These are phyloP conservation scores for Lasiodiplodia sp. DNA, from an alignment of 2,329 filamentous ascomycete species.

Conservation along the genomic window DNA sequence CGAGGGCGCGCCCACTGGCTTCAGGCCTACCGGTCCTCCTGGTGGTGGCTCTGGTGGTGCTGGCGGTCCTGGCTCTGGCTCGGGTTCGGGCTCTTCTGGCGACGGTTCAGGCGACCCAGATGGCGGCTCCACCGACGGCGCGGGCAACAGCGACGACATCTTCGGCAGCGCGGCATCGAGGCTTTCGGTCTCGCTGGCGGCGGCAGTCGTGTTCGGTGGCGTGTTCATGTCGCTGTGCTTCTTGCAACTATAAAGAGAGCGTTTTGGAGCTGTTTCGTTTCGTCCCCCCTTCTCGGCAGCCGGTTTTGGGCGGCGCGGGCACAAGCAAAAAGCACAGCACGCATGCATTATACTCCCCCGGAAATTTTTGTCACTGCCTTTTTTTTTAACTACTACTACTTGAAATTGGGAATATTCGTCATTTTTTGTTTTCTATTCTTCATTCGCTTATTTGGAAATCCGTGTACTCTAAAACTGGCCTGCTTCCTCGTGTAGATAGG, in stretches of 20 bases:
- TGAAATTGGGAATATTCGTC: background rate
- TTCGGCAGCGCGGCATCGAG: background rate
- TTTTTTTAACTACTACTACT: background rate
- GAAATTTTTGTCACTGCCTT: background rate
- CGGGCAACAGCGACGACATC: background rate
- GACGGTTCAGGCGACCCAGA: too few species aligned
- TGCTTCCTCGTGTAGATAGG: constrained; percentile 1
- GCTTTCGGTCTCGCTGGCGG: background rate
- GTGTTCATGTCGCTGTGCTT: background rate
- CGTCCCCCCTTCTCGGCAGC: background rate
- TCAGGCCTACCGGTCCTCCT: too few species aligned
- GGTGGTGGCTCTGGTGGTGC: too few species aligned
- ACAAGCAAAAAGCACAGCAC: background rate
- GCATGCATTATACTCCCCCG: background rate
- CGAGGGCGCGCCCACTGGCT: too few species aligned
- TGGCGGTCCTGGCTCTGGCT: background rate
- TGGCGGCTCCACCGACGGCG: background rate
- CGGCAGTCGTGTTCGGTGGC: background rate
- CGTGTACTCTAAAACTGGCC: background rate
- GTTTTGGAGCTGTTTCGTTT: background rate
- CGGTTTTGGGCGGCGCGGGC: background rate
- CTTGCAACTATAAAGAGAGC: background rate
- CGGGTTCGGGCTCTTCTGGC: too few species aligned
- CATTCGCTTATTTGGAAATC: background rate
- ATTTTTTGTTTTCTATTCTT: background rate